Percentiles rank a stretch among this genome's conserved stretches.
Evolutionary conservation across 1,284 basidiomycete genomes (phyloP).

Genomic region (Trametes polyzona): DNA sequence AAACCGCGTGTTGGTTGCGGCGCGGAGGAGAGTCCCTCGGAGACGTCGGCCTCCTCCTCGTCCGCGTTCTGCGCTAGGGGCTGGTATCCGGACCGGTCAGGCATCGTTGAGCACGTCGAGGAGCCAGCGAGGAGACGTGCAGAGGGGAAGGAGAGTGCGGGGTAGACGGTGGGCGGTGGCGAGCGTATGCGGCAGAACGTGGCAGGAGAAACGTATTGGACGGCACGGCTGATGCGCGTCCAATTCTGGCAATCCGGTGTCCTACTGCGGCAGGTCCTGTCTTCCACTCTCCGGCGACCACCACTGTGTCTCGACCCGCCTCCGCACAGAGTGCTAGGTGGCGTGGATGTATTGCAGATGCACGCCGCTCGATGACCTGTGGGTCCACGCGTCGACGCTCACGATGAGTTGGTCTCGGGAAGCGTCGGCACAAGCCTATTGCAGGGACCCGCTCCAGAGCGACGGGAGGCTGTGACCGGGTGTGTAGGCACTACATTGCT

Average conservation of each 20-base stretch:
- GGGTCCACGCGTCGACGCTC: too few species aligned
- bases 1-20: constrained; percentile 41
- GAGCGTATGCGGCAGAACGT: constrained; percentile 15
- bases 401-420: too few species aligned
- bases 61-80: constrained; percentile 63
- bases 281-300: too few species aligned
- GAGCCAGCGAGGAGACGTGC: background rate
- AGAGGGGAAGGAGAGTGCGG: constrained; percentile 4
- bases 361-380: background rate
- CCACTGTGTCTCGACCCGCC: background rate
- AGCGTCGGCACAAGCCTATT: too few species aligned
- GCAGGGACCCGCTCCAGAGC: too few species aligned
- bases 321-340: background rate
- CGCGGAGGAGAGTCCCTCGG: constrained; percentile 40
- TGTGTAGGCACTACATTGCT: too few species aligned
- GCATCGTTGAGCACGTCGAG: constrained; percentile 40
- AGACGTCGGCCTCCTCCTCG: constrained; percentile 53
- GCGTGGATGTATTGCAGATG: background rate
- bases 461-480: too few species aligned
- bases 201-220: constrained; percentile 20
- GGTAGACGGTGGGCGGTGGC: too few species aligned
- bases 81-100: constrained; percentile 65
- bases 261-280: constrained; percentile 14
- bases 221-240: constrained; percentile 6
- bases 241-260: constrained; percentile 13